Conservation (phyloP, 2,329 filamentous ascomycete species). For the Macroventuria anomochaeta region DNA sequence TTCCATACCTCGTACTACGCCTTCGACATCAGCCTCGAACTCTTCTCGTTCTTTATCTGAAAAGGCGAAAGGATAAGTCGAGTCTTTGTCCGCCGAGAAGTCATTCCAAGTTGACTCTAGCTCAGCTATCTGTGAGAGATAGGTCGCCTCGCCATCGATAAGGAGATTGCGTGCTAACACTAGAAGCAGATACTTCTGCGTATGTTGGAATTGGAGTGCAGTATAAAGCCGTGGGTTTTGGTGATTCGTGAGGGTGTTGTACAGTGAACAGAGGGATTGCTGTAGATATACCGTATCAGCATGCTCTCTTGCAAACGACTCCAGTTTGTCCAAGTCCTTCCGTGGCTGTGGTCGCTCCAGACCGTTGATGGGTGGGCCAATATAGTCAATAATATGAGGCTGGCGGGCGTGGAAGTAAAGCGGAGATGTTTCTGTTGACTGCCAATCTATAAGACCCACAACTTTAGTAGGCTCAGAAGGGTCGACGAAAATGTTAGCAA, state of each 20-base stretch:
- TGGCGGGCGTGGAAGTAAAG: slow-evolving; percentile 47
- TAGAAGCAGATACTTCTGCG: slow-evolving; percentile 35
- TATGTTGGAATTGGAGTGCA: slow-evolving; percentile 43
- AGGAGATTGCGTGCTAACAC: slow-evolving; percentile 43
- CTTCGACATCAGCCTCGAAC: slow-evolving; percentile 35
- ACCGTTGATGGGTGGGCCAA: slow-evolving; percentile 37
- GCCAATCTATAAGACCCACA: slow-evolving; percentile 47
- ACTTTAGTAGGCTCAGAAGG: slow-evolving; percentile 39
- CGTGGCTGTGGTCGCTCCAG: slow-evolving; percentile 37
- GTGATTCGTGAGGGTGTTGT: slow-evolving; percentile 25
- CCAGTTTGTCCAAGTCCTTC: slow-evolving; percentile 30
- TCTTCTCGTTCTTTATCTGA: slow-evolving; percentile 26
- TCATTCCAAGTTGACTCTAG: slow-evolving; percentile 34
- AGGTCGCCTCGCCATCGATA: slow-evolving; percentile 45
- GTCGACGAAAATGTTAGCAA: slow-evolving; percentile 49
- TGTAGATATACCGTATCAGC: slow-evolving; percentile 33
- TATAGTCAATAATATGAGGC: slow-evolving; percentile 45
- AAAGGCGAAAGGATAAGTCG: slow-evolving; percentile 30
- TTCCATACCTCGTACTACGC: slow-evolving; percentile 34
- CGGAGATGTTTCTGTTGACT: slow-evolving; percentile 43
- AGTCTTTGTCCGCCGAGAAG: slow-evolving; percentile 26
- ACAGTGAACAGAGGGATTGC: slow-evolving; percentile 4
- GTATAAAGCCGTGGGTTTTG: slow-evolving; percentile 35
- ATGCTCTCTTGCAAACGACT: slow-evolving; percentile 25
- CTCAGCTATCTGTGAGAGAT: slow-evolving; percentile 31